These are phyloP conservation scores for Achaetomium macrosporum DNA, from an alignment of 2,329 filamentous ascomycete species.

Conservation along the genomic window DNA sequence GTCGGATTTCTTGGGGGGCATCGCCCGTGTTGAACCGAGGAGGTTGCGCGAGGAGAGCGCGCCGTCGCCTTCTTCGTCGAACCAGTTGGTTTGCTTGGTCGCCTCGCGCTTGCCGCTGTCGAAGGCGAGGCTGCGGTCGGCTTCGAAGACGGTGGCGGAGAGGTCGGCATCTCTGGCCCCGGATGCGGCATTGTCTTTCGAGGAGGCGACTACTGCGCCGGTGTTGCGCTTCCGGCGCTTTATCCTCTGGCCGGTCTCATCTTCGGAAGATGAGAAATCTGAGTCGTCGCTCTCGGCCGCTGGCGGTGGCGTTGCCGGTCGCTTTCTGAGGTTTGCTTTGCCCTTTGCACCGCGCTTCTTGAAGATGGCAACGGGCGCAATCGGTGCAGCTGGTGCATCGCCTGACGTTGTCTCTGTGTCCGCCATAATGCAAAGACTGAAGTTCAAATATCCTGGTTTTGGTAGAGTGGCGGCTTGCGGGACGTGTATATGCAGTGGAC, in stretches of 20 bases:
- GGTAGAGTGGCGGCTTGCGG: neutral
- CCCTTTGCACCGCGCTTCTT: constrained; percentile 78
- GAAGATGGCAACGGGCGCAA: constrained; percentile 61
- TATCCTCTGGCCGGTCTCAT: constrained; percentile 67
- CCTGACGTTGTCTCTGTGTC: constrained; percentile 11
- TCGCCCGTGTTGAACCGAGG: constrained; percentile 49
- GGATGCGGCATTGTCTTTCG: constrained; percentile 40
- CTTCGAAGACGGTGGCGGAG: constrained; percentile 49
- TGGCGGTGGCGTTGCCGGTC: constrained; percentile 70
- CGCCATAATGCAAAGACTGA: constrained; percentile 11
- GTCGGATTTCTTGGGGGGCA: constrained; percentile 23
- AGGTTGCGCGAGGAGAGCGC: constrained; percentile 45
- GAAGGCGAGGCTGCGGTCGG: constrained; percentile 56
- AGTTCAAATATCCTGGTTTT: neutral
- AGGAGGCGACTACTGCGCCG: constrained; percentile 58
- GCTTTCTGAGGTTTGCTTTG: constrained; percentile 74
- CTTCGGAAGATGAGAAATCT: constrained; percentile 67
- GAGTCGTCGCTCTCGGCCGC: constrained; percentile 50
- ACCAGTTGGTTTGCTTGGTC: constrained; percentile 86
- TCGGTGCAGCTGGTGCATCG: constrained; percentile 6
- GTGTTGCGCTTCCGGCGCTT: constrained; percentile 69
- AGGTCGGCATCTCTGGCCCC: constrained; percentile 34
- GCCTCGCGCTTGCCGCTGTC: constrained; percentile 65
- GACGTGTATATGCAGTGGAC: too few species aligned
- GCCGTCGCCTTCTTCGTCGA: constrained; percentile 60